Evolutionary conservation across 129 eudicot species (phyloP), one percentile per base, ranked within the genome.

Genomic region (Pseudognaphalium luteoalbum): DNA sequence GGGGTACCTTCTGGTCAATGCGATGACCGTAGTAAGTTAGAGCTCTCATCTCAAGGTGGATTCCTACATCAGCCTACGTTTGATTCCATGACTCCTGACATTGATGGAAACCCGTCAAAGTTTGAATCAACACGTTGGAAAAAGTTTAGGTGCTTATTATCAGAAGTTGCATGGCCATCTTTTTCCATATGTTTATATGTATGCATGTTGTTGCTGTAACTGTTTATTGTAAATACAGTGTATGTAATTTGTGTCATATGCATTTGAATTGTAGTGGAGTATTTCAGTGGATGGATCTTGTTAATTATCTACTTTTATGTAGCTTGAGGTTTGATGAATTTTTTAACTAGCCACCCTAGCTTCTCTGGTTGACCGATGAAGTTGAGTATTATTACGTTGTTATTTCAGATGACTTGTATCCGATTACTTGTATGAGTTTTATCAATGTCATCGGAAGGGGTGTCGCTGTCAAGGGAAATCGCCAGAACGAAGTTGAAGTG

Each of bases 391-490:
- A 39, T 65, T 68, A 29, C 72, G 47, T 54, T 74, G 64, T 80
- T 80, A 57, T 81, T 85, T 72, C 97, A 95, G 99, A 95, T 95
- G 97, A 84, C 99, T 11, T 91, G 92, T 79, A 84, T 95, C 83
- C 96, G 99, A 21, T 51, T 91, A 61, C 96, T 95, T 66, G 99
- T 91, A 83, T 82, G 88, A n/a, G n/a, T n/a, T n/a, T n/a, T n/a
- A n/a, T n/a, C n/a, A n/a, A n/a, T n/a, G n/a, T n/a, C n/a, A n/a
- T n/a, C n/a, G n/a, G n/a, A n/a, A n/a, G n/a, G n/a, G n/a, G n/a
- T n/a, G n/a, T n/a, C n/a, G n/a, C n/a, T n/a, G n/a, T n/a, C n/a
- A n/a, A n/a, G n/a, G n/a, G n/a, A n/a, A n/a, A n/a, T n/a, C n/a
- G n/a, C n/a, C n/a, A n/a, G n/a, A n/a, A n/a, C n/a, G n/a, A n/a